Percentiles rank a stretch among this genome's conserved stretches.
Conservation (phyloP, 176 grass and related monocot species). For the Oryza officinalis region DNA sequence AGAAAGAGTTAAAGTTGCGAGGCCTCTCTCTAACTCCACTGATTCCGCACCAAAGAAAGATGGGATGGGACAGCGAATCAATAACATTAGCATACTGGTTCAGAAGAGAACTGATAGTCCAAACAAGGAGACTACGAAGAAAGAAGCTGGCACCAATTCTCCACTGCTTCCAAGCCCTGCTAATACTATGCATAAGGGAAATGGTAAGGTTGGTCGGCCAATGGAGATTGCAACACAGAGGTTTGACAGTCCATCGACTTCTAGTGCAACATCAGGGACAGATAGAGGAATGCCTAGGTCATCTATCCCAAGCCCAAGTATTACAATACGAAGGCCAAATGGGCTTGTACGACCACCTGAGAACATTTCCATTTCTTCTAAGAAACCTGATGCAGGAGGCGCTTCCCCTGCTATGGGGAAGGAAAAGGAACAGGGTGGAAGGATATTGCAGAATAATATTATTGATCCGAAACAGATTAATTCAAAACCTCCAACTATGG, state of each 20-base stretch:
- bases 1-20: slow-evolving; percentile 44
- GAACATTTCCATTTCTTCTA: slow-evolving; percentile 42
- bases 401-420: slow-evolving; percentile 48
- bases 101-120: slow-evolving; percentile 58
- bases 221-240: slow-evolving; percentile 47
- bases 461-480: slow-evolving; percentile 45
- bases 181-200: slow-evolving; percentile 47
- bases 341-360: slow-evolving; percentile 45
- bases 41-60: slow-evolving; percentile 47
- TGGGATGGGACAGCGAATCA: slow-evolving; percentile 43
- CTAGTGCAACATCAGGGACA: slow-evolving; percentile 22
- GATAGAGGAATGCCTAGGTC: slow-evolving; percentile 54
- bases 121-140: slow-evolving; percentile 36
- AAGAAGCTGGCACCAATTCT: slow-evolving; percentile 42
- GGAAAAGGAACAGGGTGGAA: slow-evolving; percentile 47
- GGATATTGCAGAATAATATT: slow-evolving; percentile 34
- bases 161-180: slow-evolving; percentile 36
- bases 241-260: slow-evolving; percentile 44
- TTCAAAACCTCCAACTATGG: slow-evolving; percentile 43
- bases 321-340: slow-evolving; percentile 62
- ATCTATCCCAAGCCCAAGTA: slow-evolving; percentile 54
- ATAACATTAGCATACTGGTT: slow-evolving; percentile 57
- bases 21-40: slow-evolving; percentile 37
- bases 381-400: slow-evolving; percentile 28
- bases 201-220: slow-evolving; percentile 47